Percentiles rank a stretch among this genome's conserved stretches.
phyloP scores from a whole-genome alignment of 2,329 filamentous ascomycete species.

The Diaporthe sp. region DNA sequence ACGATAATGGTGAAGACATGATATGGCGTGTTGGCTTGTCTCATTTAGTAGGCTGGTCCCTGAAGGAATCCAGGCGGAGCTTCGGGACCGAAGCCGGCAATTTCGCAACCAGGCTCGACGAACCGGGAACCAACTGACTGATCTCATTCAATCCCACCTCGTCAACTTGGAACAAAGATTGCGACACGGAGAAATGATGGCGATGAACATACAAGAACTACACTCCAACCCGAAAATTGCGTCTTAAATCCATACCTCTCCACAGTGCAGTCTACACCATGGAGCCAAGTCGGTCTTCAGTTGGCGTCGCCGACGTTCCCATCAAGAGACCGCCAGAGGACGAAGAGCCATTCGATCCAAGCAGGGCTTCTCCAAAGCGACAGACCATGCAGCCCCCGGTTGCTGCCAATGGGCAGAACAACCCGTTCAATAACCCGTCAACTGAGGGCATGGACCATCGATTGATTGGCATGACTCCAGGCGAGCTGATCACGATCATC shows the following conservation, averaged over 20 bases:
- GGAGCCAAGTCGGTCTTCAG: not conserved
- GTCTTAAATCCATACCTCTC: not conserved
- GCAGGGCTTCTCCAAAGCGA: slow-evolving; percentile 11
- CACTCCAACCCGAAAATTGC: not conserved
- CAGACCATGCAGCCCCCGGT: not conserved
- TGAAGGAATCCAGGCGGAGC: not conserved
- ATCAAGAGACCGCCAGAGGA: slow-evolving; percentile 35
- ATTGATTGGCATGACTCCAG: slow-evolving; percentile 44
- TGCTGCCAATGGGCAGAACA: not conserved
- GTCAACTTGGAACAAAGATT: slow-evolving; percentile 4
- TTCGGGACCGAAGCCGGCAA: slow-evolving; percentile 14
- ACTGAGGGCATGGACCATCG: slow-evolving; percentile 36
- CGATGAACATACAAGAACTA: not conserved
- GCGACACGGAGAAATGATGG: not conserved
- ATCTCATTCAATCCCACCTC: not conserved
- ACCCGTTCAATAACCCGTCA: not conserved
- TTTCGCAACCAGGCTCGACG: not conserved
- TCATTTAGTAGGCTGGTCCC: not conserved
- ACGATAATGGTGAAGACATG: not conserved
- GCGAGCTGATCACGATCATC: slow-evolving; percentile 49
- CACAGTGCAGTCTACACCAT: not conserved
- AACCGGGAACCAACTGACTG: slow-evolving; percentile 4
- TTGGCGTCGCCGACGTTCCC: slow-evolving; percentile 21
- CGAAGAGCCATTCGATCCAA: slow-evolving; percentile 22
- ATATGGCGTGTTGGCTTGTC: too few species aligned